A percentile compares a stretch with the other conserved stretches of the same genome.
Evolutionary conservation across 2,329 filamentous ascomycete species (phyloP).

Genomic region (Cadophora sp.): DNA sequence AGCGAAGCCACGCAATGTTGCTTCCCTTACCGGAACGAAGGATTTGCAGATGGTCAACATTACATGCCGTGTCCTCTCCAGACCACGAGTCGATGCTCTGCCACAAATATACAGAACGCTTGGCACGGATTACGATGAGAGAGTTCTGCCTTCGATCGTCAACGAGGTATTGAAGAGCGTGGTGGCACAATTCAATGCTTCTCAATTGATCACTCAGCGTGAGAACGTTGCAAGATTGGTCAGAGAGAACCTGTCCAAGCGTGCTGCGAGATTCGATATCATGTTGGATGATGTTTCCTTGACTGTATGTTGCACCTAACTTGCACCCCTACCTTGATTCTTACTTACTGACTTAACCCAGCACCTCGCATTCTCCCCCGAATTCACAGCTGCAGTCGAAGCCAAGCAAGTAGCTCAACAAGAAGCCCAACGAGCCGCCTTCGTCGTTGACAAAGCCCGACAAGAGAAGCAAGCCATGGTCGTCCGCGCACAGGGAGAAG

Average conservation of each 20-base stretch:
- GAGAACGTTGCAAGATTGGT: constrained; percentile 94
- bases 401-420: constrained; percentile 82
- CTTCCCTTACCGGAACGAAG: constrained; percentile 97
- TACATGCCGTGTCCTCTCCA: constrained; percentile 96
- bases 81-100: constrained; percentile 84
- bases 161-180: constrained; percentile 99
- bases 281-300: constrained; percentile 95
- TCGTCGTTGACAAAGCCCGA: constrained; percentile 97
- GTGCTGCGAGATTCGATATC: constrained; percentile 97
- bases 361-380: constrained; percentile 76
- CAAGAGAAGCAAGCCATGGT: constrained; percentile 99
- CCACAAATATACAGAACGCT: constrained; percentile 98
- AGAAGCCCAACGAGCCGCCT: constrained; percentile 95
- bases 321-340: too few species aligned
- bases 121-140: constrained; percentile 95
- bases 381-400: constrained; percentile 76
- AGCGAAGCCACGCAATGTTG: constrained; percentile 95
- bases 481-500: constrained; percentile 98
- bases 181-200: constrained; percentile 98
- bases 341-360: constrained; percentile 41
- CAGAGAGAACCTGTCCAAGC: constrained; percentile 87
- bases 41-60: constrained; percentile 99
- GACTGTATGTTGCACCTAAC: constrained; percentile 67
- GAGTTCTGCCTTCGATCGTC: constrained; percentile 94
- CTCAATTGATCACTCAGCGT: constrained; percentile 97